Conservation (phyloP, 2,329 filamentous ascomycete genomes). For the Calonectria multiphialidica region DNA sequence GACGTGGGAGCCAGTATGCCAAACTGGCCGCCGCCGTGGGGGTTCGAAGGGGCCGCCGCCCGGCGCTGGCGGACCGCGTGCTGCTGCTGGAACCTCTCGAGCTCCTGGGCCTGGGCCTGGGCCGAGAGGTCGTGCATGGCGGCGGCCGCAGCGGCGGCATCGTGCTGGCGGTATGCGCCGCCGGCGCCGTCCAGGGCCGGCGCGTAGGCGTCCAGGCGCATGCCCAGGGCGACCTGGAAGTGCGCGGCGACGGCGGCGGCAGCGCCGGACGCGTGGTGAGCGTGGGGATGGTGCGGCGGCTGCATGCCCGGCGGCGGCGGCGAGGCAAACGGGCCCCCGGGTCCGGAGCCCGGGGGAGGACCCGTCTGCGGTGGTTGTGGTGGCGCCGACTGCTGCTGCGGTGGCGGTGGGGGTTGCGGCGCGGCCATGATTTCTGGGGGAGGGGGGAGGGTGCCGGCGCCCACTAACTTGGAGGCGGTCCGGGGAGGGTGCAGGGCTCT, state of each 20-base stretch:
- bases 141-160: too few species aligned
- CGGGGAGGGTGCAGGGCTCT: too few species aligned
- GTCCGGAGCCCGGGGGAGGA: constrained; percentile 3
- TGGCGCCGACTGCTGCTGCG: not conserved
- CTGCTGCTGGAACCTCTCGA: constrained; percentile 13
- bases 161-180: constrained; percentile 31
- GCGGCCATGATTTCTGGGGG: constrained; percentile 26
- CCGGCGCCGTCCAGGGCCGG: constrained; percentile 32
- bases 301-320: constrained; percentile 18
- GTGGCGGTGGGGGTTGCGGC: constrained; percentile 20
- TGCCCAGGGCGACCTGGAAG: constrained; percentile 30
- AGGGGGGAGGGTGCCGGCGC: not conserved
- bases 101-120: constrained; percentile 3
- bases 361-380: not conserved
- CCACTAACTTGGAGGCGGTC: too few species aligned
- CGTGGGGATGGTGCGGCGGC: constrained; percentile 12
- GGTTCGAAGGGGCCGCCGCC: not conserved
- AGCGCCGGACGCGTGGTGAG: not conserved
- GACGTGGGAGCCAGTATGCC: constrained; percentile 57
- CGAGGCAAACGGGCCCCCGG: constrained; percentile 26
- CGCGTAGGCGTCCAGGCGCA: constrained; percentile 31
- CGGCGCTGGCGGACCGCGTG: not conserved
- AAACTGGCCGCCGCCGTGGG: constrained; percentile 53
- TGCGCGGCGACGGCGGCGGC: constrained; percentile 20
- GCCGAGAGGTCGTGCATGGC: constrained; percentile 5